Conservation (phyloP, 805 yeast species). For the Monosporozyma yasuniensis region DNA sequence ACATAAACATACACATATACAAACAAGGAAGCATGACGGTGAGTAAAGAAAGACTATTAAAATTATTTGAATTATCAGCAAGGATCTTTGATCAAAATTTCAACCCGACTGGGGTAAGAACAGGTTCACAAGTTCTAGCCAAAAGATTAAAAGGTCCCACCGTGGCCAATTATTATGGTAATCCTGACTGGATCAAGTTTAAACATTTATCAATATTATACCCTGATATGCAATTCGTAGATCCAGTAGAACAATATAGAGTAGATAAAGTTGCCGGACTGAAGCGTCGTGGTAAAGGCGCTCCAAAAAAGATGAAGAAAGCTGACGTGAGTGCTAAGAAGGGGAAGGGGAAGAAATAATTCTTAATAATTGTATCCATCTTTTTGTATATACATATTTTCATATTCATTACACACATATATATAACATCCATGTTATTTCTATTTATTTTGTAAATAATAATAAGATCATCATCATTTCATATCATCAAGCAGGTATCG, state of each 20-base stretch:
- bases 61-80: conserved; percentile 52
- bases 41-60: conserved; percentile 38
- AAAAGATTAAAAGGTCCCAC: conserved; percentile 65
- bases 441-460: neutral
- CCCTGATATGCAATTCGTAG: conserved; percentile 43
- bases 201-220: conserved; percentile 47
- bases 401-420: neutral
- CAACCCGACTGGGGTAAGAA: conserved; percentile 57
- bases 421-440: neutral
- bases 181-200: conserved; percentile 58
- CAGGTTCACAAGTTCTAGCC: conserved; percentile 63
- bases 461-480: neutral
- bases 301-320: conserved; percentile 66
- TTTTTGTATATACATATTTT: conserved; percentile 1
- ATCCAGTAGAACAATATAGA: conserved; percentile 65
- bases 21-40: neutral
- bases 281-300: conserved; percentile 83
- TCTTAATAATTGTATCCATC: neutral
- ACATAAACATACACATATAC: neutral
- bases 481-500: neutral
- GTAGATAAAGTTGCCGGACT: conserved; percentile 52
- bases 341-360: conserved; percentile 31
- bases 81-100: conserved; percentile 60
- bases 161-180: conserved; percentile 66
- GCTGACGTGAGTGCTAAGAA: conserved; percentile 31